Base-by-base conservation (phyloP, 2,329 filamentous ascomycete species). In the Penicillium sp. region DNA sequence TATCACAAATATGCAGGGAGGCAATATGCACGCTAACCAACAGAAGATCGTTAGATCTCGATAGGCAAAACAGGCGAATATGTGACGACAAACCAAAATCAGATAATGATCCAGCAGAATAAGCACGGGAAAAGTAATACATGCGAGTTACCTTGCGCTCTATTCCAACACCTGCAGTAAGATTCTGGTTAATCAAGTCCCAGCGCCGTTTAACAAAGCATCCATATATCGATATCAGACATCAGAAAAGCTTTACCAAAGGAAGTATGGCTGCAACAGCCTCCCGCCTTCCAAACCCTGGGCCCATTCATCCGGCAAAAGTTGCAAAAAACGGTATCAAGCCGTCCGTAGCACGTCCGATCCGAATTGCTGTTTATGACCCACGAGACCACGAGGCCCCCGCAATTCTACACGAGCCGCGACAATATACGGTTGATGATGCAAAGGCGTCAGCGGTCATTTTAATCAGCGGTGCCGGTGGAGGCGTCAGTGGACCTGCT, bases 401-500 rank as follows among this genome's bases (percentile, higher is more conserved):
- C 5, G 56, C 59, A 21, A 61, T 62, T 38, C 24, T 59, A 16
- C 59, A 61, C 23, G 35, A 59, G 40, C 60, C 56, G 18, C 18
- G 57, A 38, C 47, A 47, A 23, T 61, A 61, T 43, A 60, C 48
- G n/a, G 55, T 28, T 40, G 35, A 53, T 9, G 20, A 49, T 38
- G 58, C 52, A 11, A 60, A 58, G 33, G 40, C 33, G 1, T 30
- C 67, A 1, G 69, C 67, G 1, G 68, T 66, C 0, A 64, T 72
- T 21, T 57, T 71, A 8, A 62, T 70, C 24, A 69, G 67, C 21
- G 68, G 69, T 33, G 69, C 72, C 18, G 69, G 72, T 1, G 71
- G 73, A 45, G 71, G 71, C n/a, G 67, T 74, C 12, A 69, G 65
- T n/a, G 74, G 74, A 1, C 75, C 76, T 2, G 70, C 66, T 5